Conservation (phyloP, 371 early-diverging fungal genomes). For the Syncephalis plumigaleata region DNA sequence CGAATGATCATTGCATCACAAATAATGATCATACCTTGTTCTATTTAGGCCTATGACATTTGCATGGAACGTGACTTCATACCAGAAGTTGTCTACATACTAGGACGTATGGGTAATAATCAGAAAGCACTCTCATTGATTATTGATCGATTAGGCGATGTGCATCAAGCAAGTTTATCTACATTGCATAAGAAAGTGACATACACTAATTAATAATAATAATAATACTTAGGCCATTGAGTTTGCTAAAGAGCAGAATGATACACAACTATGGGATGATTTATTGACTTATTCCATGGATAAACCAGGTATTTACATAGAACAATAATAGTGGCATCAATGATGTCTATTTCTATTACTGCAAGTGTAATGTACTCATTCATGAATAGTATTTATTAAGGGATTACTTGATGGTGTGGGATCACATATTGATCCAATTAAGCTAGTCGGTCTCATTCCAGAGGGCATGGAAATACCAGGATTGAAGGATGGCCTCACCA, state of each 20-base stretch:
- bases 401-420: constrained; percentile 80
- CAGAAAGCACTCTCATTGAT: constrained; percentile 81
- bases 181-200: too few species aligned
- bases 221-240: constrained; percentile 68
- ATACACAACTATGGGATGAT: constrained; percentile 90
- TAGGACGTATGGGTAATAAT: constrained; percentile 95
- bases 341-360: not conserved
- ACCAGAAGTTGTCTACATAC: constrained; percentile 85
- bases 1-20: not conserved
- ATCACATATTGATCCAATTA: constrained; percentile 65
- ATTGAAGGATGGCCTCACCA: constrained; percentile 56
- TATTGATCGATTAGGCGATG: constrained; percentile 73
- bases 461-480: constrained; percentile 60
- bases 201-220: not conserved
- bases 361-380: too few species aligned
- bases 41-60: constrained; percentile 54
- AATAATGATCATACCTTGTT: too few species aligned
- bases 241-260: constrained; percentile 92
- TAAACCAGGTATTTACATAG: constrained; percentile 42
- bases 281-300: constrained; percentile 71
- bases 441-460: constrained; percentile 64
- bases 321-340: constrained; percentile 1
- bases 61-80: constrained; percentile 76
- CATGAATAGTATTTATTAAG: constrained; percentile 54
- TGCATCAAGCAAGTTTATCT: constrained; percentile 42